phyloP scores from a whole-genome alignment of 2,329 filamentous ascomycete species.

The Phialophora expanda region DNA sequence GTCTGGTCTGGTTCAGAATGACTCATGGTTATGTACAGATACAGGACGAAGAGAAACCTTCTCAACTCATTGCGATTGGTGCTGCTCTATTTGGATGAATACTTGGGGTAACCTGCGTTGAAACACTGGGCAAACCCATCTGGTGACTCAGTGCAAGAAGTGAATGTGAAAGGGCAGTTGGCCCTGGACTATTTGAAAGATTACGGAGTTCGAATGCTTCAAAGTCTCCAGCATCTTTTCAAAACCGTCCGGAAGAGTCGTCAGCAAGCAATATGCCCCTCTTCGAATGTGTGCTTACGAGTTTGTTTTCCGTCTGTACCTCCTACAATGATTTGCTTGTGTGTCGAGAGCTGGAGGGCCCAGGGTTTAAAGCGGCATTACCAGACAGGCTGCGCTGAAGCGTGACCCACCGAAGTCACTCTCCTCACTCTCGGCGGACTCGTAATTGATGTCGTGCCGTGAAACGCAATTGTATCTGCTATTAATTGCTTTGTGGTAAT shows the following conservation, averaged over 20 bases:
- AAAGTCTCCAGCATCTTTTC: neutral
- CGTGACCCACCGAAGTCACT: neutral
- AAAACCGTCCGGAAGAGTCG: neutral
- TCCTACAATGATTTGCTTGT: neutral
- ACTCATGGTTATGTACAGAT: neutral
- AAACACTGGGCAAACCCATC: neutral
- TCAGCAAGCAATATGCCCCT: neutral
- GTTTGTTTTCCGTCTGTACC: neutral
- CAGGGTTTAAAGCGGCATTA: neutral
- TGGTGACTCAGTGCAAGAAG: neutral
- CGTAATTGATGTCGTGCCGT: neutral
- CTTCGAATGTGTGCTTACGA: neutral
- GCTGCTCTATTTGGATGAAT: neutral
- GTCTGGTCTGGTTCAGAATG: neutral
- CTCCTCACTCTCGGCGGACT: constrained; percentile 1
- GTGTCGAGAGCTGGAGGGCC: neutral
- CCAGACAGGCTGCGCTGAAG: constrained; percentile 1
- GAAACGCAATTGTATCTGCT: neutral
- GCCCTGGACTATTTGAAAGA: neutral
- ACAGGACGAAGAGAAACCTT: neutral
- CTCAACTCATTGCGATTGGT: neutral
- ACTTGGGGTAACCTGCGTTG: neutral
- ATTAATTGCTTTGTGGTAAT: neutral
- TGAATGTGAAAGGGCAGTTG: neutral
- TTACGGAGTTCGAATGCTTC: neutral